Evolutionary conservation across 2,329 filamentous ascomycete genomes (phyloP).

Genomic region (Aspergillus aculeatus): DNA sequence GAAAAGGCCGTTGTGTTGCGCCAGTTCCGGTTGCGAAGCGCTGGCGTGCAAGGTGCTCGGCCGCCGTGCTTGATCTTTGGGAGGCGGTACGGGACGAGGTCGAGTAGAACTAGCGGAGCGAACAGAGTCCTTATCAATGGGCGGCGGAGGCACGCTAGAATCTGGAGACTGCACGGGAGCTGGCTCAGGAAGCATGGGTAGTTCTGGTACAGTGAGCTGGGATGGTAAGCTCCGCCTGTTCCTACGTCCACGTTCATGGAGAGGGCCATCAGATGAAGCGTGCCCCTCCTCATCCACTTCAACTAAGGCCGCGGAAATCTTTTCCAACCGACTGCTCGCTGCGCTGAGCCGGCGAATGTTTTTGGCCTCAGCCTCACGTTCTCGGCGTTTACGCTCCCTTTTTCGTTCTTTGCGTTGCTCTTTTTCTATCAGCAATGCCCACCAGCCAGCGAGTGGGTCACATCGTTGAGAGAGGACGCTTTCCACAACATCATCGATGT

Average conservation of each 20-base stretch:
- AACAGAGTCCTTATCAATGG: slow-evolving; percentile 70
- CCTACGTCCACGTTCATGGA: slow-evolving; percentile 71
- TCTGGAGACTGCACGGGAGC: slow-evolving; percentile 34
- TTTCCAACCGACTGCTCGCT: slow-evolving; percentile 81
- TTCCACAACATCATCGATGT: slow-evolving; percentile 92
- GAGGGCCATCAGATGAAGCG: slow-evolving; percentile 48
- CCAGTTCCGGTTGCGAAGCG: slow-evolving; percentile 64
- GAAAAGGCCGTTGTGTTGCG: slow-evolving; percentile 56
- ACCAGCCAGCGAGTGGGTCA: slow-evolving; percentile 91
- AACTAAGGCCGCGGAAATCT: slow-evolving; percentile 71
- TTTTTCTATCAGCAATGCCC: slow-evolving; percentile 90
- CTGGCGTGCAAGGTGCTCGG: slow-evolving; percentile 87
- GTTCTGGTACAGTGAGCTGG: slow-evolving; percentile 67
- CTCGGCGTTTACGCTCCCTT: slow-evolving; percentile 77
- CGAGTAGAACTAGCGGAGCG: slow-evolving; percentile 75
- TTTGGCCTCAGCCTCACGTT: slow-evolving; percentile 78
- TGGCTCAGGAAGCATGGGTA: slow-evolving; percentile 72
- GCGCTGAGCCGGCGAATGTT: slow-evolving; percentile 80
- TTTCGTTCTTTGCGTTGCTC: slow-evolving; percentile 82
- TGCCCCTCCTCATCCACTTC: slow-evolving; percentile 77
- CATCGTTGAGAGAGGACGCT: slow-evolving; percentile 88
- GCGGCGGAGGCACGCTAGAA: slow-evolving; percentile 58
- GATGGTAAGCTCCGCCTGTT: slow-evolving; percentile 68
- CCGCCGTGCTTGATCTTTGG: slow-evolving; percentile 77
- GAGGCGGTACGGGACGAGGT: slow-evolving; percentile 75